Conservation (phyloP, 495 filamentous ascomycete species). For the Penicillium psychrofluorescens region DNA sequence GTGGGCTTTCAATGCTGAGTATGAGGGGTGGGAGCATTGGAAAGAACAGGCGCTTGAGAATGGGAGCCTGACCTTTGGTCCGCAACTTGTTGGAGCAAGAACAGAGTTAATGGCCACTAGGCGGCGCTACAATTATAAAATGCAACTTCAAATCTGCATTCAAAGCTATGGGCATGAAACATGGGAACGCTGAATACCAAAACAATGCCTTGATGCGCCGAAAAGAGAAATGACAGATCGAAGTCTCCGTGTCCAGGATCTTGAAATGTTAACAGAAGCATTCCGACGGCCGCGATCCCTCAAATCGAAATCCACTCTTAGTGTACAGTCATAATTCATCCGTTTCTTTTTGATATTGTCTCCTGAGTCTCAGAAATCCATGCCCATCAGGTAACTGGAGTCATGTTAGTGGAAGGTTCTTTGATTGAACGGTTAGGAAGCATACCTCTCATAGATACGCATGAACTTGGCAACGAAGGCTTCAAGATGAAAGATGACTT, state of each 20-base stretch:
- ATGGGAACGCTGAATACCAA: constrained; percentile 1
- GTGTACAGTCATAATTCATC: constrained; percentile 31
- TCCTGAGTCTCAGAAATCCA: constrained; percentile 55
- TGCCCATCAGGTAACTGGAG: constrained; percentile 75
- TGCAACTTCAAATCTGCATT: no score
- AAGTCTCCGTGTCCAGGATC: no score
- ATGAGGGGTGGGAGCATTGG: no score
- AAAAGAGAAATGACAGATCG: no score
- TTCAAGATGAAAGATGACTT: constrained; percentile 96
- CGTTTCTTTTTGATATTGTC: constrained; percentile 7
- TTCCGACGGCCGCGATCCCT: no score
- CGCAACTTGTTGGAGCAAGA: no score
- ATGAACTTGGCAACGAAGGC: constrained; percentile 98
- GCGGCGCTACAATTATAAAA: no score
- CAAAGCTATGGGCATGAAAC: not conserved
- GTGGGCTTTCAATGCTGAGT: no score
- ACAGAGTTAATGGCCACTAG: no score
- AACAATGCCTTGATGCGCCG: constrained; percentile 13
- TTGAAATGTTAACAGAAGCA: no score
- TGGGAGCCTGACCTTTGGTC: no score
- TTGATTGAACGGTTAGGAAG: not conserved
- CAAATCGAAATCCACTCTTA: constrained; percentile 1
- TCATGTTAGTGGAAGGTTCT: constrained; percentile 11
- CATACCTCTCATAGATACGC: constrained; percentile 78
- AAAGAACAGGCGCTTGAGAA: no score